Base-by-base conservation (phyloP, 257 asterid genomes). In the Nicotiana otophora region DNA sequence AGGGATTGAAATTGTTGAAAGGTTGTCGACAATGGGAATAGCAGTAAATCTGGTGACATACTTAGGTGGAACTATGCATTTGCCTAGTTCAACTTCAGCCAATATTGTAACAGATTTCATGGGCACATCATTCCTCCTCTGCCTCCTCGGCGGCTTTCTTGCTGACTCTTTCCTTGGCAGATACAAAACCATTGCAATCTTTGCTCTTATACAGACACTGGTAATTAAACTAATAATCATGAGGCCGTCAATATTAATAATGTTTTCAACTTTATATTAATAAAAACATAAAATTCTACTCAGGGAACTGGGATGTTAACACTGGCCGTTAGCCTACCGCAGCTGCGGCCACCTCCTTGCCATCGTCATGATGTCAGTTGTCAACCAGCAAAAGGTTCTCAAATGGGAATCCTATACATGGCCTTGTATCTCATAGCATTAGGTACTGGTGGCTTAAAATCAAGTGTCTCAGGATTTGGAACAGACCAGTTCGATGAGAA, bases 401-500 rank as follows among this genome's bases (percentile, higher is more conserved):
- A 95, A 76, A 93, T 95, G 97, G 91, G 90, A 58, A 65, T 92
- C 2, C 58, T 95, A 12, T 95, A 92, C 92, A 62, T 95, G 1
- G 96, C 98, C 9, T 46, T 95, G 51, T 93, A 95, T 69, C 90
- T 95, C 16, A 89, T 93, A 60, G 97, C 98, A 19, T 66, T 95
- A 33, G 98, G 98, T 83, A 95, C 98, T 0, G 98, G 98, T 4
- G 98, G 98, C 63, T 92, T 95, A 17, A 95, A 95, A 84, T 95
- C 98, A 10, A 90, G 98, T 62, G 90, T 95, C n/a, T 95, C 98
- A 0, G 98, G 98, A 2, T 95, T 95, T 15, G 98, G 98, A 15
- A 88, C 93, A 0, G 98, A 95, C 83, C 98, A 95, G 17, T 95
- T 95, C 61, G 98, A 95, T 31, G 98, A 91, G 20, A 90, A 89